phyloP scores from a whole-genome alignment of 2,329 filamentous ascomycete genomes.

The Arthrobotrys musiformis region DNA sequence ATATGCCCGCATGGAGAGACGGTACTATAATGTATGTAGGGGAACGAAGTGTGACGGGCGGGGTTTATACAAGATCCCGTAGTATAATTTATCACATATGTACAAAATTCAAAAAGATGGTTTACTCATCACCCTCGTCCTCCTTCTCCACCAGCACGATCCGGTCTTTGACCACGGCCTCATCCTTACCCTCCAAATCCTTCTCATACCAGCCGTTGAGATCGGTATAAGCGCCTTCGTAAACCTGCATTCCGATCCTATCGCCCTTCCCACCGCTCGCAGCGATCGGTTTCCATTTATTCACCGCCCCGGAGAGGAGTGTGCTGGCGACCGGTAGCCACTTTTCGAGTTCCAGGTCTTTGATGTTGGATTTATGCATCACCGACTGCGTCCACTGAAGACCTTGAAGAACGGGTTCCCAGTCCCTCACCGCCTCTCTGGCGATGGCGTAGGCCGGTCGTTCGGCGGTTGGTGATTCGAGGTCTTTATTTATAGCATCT shows the following conservation, averaged over 20 bases:
- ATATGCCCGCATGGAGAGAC: background rate
- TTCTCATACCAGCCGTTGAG: slow-evolving; percentile 37
- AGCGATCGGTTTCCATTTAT: slow-evolving; percentile 32
- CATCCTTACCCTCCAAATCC: slow-evolving; percentile 37
- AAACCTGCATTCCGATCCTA: slow-evolving; percentile 39
- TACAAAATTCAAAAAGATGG: background rate
- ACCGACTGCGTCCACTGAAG: slow-evolving; percentile 44
- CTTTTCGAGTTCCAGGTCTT: slow-evolving; percentile 15
- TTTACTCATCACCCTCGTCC: background rate
- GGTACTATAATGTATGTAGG: background rate
- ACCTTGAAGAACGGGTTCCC: slow-evolving; percentile 40
- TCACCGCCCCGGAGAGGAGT: slow-evolving; percentile 10
- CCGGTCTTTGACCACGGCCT: slow-evolving; percentile 28
- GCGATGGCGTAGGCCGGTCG: slow-evolving; percentile 31
- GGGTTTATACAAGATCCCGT: background rate
- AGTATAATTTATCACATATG: background rate
- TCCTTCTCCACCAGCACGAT: slow-evolving; percentile 21
- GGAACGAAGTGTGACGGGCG: too few relatives aligned
- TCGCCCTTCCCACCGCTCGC: background rate
- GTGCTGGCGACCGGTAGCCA: slow-evolving; percentile 36
- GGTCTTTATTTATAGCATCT: background rate
- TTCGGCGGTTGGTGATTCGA: background rate
- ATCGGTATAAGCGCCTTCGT: slow-evolving; percentile 42
- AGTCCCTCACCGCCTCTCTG: slow-evolving; percentile 35
- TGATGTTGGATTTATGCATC: slow-evolving; percentile 16